These are phyloP conservation scores for Phytomonas francai DNA, from an alignment of 208 protist species.

Conservation along the genomic window DNA sequence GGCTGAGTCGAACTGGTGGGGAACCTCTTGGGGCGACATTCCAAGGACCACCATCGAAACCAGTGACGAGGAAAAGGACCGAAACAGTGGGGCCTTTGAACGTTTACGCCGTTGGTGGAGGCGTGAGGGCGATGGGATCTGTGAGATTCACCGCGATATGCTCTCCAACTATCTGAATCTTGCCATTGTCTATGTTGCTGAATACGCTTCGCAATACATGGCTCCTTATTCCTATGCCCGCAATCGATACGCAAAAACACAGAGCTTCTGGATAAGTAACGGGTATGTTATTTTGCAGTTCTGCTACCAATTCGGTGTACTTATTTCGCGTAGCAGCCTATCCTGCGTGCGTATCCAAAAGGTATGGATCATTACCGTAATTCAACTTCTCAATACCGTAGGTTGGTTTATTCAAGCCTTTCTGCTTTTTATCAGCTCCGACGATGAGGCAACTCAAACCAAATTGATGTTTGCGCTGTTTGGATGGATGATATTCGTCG, in stretches of 20 bases:
- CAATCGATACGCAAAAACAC: conserved; percentile 1
- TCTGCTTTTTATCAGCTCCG: conserved; percentile 45
- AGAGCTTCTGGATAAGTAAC: conserved; percentile 63
- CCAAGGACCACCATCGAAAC: not conserved
- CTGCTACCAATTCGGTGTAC: conserved; percentile 89
- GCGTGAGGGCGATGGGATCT: conserved; percentile 21
- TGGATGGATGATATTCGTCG: conserved; percentile 86
- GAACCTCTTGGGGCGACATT: conserved; percentile 1
- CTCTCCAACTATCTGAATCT: conserved; percentile 75
- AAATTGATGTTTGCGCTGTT: conserved; percentile 70
- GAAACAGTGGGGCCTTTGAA: conserved; percentile 11
- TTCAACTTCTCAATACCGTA: conserved; percentile 83
- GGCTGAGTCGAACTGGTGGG: not conserved
- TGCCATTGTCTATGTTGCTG: conserved; percentile 72
- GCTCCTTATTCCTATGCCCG: conserved; percentile 61
- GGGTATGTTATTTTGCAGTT: conserved; percentile 78
- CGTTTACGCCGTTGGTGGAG: conserved; percentile 45
- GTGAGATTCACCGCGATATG: conserved; percentile 49
- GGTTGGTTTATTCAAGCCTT: conserved; percentile 82
- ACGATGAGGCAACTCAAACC: conserved; percentile 25
- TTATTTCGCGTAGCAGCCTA: conserved; percentile 81
- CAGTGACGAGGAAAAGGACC: conserved; percentile 13
- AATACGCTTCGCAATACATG: conserved; percentile 84
- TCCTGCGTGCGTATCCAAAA: conserved; percentile 64
- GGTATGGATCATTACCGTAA: conserved; percentile 75